Evolutionary conservation across 2,329 filamentous ascomycete species (phyloP).

Genomic region (Trichophyton rubrum): DNA sequence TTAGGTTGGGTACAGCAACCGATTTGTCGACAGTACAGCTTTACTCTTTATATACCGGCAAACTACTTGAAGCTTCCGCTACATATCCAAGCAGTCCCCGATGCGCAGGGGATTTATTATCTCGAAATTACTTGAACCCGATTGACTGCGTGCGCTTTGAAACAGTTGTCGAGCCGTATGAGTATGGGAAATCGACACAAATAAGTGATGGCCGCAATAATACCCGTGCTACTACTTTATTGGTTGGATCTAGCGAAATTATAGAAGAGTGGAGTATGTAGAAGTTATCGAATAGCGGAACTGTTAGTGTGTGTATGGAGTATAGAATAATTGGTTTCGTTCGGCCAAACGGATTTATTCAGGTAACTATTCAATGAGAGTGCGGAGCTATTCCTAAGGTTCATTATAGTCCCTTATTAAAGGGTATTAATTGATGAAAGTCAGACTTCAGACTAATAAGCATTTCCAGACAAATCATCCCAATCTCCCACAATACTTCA

Average conservation of each 20-base stretch:
- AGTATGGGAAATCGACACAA: background rate
- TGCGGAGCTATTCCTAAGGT: background rate
- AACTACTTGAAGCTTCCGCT: conserved; percentile 15
- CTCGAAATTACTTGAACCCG: conserved; percentile 14
- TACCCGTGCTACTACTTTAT: conserved; percentile 18
- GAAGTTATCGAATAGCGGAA: background rate
- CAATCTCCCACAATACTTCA: background rate
- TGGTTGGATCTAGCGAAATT: conserved; percentile 22
- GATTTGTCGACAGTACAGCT: conserved; percentile 25
- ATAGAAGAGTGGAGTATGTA: conserved; percentile 26
- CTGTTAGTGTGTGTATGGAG: no score
- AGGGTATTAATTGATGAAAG: no score
- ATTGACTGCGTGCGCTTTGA: conserved; percentile 27
- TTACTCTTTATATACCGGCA: conserved; percentile 28
- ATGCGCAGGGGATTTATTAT: background rate
- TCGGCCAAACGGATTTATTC: no score
- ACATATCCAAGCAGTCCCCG: background rate
- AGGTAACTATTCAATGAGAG: background rate
- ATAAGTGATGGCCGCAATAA: conserved; percentile 14
- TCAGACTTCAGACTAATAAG: no score
- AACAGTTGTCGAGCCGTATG: conserved; percentile 7
- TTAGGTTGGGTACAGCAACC: conserved; percentile 18
- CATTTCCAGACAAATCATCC: no score
- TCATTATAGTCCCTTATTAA: no score
- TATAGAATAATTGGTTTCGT: no score